Evolutionary conservation across 2,329 filamentous ascomycete genomes (phyloP), one percentile per base, ranked within the genome.

Genomic region (Cercospora brassicicola): DNA sequence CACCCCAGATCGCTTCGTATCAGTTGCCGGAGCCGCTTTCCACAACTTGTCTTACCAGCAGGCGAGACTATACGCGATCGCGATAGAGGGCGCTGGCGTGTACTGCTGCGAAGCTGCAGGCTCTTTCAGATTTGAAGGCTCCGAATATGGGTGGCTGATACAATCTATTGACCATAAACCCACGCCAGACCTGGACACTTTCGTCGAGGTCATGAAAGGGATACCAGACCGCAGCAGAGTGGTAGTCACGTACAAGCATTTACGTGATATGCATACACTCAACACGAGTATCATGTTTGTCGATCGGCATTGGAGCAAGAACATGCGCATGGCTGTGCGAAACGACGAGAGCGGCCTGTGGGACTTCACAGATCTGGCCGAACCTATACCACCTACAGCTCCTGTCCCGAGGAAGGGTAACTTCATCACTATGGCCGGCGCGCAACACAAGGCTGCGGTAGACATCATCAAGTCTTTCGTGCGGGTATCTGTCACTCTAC

Each of bases 1-100:
- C 78, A 98, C 95, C 2, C 95, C 96, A 13, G 94, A 97, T 81
- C 91, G 94, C 69, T 99, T 98, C 77, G 91, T 98, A 64, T 92
- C 93, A 4, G 94, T 98, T 53, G 92, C 94, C 51, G 96, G 95
- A 20, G 95, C 90, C 26, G 94, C 93, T 67, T 98, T 99, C 84
- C 96, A 99, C 82, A 89, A 96, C 78, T 84, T 99, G 18, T 99
- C 96, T 0, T 99, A 99, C 79, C 95, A 99, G 78, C 94, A 98
- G 81, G 93, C 95, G n/a, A 90, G 95, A 9, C 86, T 97, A 4
- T 98, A 97, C 78, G 94, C 94, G 36, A 94, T 99, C 67, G 90
- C 94, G 9, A 91, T 93, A 74, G 90, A 93, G 78, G 78, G 80
- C 62, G 76, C 80, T 51, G 95, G 95, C 36, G 93, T 99, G 18